These are phyloP conservation scores for Mycena floridula DNA, from an alignment of 768 basidiomycete genomes.

Conservation along the genomic window DNA sequence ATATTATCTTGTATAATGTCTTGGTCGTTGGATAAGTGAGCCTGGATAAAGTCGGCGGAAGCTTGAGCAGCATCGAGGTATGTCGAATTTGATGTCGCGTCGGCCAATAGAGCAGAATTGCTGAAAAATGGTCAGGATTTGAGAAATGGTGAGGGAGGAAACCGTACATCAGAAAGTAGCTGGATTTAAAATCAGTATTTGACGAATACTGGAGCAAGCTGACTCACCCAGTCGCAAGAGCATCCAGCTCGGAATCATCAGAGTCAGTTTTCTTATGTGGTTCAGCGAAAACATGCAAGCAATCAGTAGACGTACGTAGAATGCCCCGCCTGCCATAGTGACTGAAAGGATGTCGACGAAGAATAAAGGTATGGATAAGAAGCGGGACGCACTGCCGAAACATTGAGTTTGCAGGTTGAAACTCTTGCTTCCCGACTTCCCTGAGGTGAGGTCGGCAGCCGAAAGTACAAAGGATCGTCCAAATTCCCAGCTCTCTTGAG, in stretches of 20 bases:
- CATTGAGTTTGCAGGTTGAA: neutral
- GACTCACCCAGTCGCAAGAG: conserved; percentile 9
- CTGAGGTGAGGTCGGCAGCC: neutral
- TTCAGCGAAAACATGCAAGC: neutral
- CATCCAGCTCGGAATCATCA: conserved; percentile 1
- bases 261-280: conserved; percentile 1
- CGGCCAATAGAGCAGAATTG: conserved; percentile 5
- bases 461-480: conserved; percentile 4
- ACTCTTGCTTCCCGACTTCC: neutral
- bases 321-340: conserved; percentile 8
- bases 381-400: neutral
- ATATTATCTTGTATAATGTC: conserved; percentile 3
- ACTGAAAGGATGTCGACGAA: neutral
- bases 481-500: conserved; percentile 6
- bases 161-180: conserved; percentile 4
- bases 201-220: neutral
- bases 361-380: neutral
- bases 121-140: neutral
- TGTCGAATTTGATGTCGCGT: conserved; percentile 7
- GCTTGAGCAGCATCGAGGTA: conserved; percentile 4
- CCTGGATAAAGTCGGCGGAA: conserved; percentile 6
- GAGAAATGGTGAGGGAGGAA: neutral
- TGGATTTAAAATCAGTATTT: neutral
- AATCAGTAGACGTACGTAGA: conserved; percentile 1
- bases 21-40: conserved; percentile 4